Percentiles rank a stretch among this genome's conserved stretches.
phyloP scores from a whole-genome alignment of 1,284 basidiomycete genomes.

The Puccinia hordei region DNA sequence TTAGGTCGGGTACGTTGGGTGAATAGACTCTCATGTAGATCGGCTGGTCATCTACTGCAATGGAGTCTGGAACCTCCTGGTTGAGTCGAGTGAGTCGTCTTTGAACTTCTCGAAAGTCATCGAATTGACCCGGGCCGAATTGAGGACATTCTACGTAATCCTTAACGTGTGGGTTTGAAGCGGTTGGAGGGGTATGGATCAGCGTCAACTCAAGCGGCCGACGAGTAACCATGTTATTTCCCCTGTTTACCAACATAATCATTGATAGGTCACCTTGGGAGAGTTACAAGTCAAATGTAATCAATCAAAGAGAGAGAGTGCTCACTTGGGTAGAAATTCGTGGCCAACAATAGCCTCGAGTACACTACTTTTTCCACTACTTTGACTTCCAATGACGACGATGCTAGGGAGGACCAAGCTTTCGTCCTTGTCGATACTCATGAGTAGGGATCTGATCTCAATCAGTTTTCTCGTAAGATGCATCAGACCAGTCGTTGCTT shows the following conservation, averaged over 20 bases:
- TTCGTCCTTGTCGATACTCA: conserved; percentile 93
- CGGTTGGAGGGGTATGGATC: conserved; percentile 75
- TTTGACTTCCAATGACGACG: conserved; percentile 97
- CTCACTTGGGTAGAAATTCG: conserved; percentile 95
- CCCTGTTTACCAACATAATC: conserved; percentile 64
- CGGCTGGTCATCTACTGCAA: conserved; percentile 89
- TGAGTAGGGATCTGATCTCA: conserved; percentile 87
- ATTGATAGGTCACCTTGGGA: neutral
- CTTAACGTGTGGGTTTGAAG: conserved; percentile 66
- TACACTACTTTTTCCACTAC: conserved; percentile 95
- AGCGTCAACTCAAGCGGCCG: conserved; percentile 96
- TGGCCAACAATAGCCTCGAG: conserved; percentile 97
- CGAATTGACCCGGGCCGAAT: conserved; percentile 81
- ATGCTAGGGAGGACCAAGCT: conserved; percentile 91
- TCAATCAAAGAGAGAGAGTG: neutral
- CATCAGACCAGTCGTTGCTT: conserved; percentile 66
- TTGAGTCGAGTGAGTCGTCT: conserved; percentile 92
- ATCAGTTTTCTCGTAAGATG: conserved; percentile 92
- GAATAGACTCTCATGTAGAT: conserved; percentile 97
- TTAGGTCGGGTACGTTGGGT: conserved; percentile 91
- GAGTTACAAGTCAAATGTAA: neutral
- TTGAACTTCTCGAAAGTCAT: conserved; percentile 86
- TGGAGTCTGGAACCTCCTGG: conserved; percentile 80
- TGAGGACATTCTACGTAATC: conserved; percentile 95
- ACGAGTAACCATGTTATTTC: conserved; percentile 98